phyloP scores from a whole-genome alignment of 2,329 filamentous ascomycete species.

The Aplosporella prunicola region DNA sequence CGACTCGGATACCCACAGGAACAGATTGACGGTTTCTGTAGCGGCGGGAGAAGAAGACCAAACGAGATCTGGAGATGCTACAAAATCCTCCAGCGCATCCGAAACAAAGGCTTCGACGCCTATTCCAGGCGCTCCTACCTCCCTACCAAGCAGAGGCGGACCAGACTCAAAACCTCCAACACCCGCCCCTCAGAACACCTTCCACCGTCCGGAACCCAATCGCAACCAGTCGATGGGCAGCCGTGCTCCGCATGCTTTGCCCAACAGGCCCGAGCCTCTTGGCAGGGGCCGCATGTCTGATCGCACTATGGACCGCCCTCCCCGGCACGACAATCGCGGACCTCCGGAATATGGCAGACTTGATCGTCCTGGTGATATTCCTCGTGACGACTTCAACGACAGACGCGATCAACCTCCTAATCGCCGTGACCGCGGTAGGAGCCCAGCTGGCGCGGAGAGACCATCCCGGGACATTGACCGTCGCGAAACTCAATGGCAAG shows the following conservation, averaged over 20 bases:
- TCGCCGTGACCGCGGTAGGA: constrained; percentile 27
- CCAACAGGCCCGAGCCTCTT: constrained; percentile 51
- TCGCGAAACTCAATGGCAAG: constrained; percentile 22
- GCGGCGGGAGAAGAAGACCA: constrained; percentile 6
- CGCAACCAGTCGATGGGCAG: not conserved
- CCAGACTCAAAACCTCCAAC: constrained; percentile 17
- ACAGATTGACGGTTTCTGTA: constrained; percentile 13
- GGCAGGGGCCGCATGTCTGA: constrained; percentile 29
- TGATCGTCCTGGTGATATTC: constrained; percentile 32
- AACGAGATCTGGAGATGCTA: not conserved
- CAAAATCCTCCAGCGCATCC: not conserved
- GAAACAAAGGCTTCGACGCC: constrained; percentile 9
- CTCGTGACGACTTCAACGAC: constrained; percentile 18
- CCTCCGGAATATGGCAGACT: constrained; percentile 34
- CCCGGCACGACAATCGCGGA: constrained; percentile 26
- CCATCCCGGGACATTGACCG: constrained; percentile 19
- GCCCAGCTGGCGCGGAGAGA: constrained; percentile 24
- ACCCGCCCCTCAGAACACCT: constrained; percentile 9
- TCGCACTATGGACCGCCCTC: constrained; percentile 23
- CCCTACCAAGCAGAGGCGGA: not conserved
- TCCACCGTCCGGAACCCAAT: constrained; percentile 11
- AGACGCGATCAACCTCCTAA: constrained; percentile 34
- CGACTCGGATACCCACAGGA: constrained; percentile 38
- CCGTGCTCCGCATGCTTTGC: constrained; percentile 36
- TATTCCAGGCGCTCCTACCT: not conserved